Conservation (phyloP, 306 rosid genomes). For the Pyrus betulifolia region DNA sequence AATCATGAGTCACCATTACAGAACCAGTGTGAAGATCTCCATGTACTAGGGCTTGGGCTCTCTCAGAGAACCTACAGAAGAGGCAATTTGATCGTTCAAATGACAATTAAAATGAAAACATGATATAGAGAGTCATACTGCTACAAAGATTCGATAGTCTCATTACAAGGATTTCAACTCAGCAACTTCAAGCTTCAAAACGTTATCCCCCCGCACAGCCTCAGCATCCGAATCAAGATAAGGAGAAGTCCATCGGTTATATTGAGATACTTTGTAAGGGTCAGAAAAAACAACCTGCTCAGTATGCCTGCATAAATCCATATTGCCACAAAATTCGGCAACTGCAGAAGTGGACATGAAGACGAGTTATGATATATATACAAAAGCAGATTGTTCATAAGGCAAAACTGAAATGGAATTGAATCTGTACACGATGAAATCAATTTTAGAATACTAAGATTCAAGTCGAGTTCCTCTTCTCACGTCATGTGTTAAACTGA, state of each 20-base stretch:
- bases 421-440: background rate
- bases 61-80: conserved; percentile 68
- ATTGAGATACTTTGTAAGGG: conserved; percentile 73
- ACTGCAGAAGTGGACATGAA: conserved; percentile 42
- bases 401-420: no score
- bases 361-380: background rate
- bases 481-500: no score
- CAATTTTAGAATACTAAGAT: background rate
- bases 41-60: conserved; percentile 83
- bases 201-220: conserved; percentile 77
- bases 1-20: conserved; percentile 77
- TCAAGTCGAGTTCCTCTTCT: no score
- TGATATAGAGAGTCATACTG: background rate
- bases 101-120: background rate
- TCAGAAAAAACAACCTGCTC: conserved; percentile 92
- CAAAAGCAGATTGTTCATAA: no score
- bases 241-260: conserved; percentile 73
- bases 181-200: conserved; percentile 74
- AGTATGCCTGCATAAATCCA: conserved; percentile 82
- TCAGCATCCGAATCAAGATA: conserved; percentile 73
- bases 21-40: conserved; percentile 95
- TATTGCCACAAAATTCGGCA: conserved; percentile 81
- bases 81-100: background rate
- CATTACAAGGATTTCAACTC: conserved; percentile 75
- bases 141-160: background rate